These are phyloP conservation scores for Mycena vitilis DNA, from an alignment of 768 basidiomycete species.

Conservation along the genomic window DNA sequence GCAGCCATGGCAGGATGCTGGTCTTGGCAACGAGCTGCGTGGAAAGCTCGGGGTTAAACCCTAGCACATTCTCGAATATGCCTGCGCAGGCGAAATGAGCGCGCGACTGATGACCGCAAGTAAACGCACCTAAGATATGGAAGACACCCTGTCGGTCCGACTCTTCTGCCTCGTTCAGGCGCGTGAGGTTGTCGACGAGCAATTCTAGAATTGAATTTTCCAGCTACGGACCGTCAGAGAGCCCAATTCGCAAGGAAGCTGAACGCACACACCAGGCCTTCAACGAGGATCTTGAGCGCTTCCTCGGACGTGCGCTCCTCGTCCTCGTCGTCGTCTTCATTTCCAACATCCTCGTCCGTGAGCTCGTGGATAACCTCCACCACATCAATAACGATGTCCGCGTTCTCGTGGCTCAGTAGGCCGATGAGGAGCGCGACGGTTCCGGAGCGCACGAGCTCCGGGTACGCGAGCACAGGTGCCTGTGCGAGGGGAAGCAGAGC, in stretches of 20 bases:
- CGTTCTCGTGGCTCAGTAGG: slow-evolving; percentile 94
- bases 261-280: slow-evolving; percentile 71
- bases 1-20: slow-evolving; percentile 79
- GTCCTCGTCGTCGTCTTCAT: slow-evolving; percentile 74
- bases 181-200: slow-evolving; percentile 86
- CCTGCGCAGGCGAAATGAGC: slow-evolving; percentile 54
- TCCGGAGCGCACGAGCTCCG: slow-evolving; percentile 87
- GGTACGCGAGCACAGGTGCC: slow-evolving; percentile 83
- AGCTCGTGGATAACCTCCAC: slow-evolving; percentile 93
- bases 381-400: slow-evolving; percentile 96
- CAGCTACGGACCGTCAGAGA: slow-evolving; percentile 59
- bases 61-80: slow-evolving; percentile 92
- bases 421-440: slow-evolving; percentile 78
- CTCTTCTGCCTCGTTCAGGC: slow-evolving; percentile 93
- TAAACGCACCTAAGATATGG: slow-evolving; percentile 80
- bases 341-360: slow-evolving; percentile 95
- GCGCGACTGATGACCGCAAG: background rate
- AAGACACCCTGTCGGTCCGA: slow-evolving; percentile 93
- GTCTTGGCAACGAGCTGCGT: slow-evolving; percentile 79
- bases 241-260: slow-evolving; percentile 3
- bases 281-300: slow-evolving; percentile 79
- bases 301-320: slow-evolving; percentile 70
- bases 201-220: slow-evolving; percentile 88
- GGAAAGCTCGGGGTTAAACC: slow-evolving; percentile 84
- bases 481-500: slow-evolving; percentile 90